Evolutionary conservation across 129 eudicot species (phyloP).

Genomic region (Heracleum sosnowskyi): DNA sequence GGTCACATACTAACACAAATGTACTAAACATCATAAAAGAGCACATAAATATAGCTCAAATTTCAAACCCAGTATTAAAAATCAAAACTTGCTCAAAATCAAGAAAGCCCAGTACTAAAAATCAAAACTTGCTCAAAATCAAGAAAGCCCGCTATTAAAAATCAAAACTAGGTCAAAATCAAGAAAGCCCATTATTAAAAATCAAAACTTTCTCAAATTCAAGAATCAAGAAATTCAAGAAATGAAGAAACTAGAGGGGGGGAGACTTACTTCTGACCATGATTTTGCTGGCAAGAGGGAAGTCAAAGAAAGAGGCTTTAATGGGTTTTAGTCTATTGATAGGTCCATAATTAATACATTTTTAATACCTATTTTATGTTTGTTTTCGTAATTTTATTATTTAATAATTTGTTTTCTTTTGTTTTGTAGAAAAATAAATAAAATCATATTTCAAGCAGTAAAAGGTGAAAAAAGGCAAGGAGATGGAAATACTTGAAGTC

Average conservation of each 20-base stretch:
- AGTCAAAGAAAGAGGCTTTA: slow-evolving; percentile 31
- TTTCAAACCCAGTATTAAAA: not conserved
- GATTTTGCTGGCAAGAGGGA: slow-evolving; percentile 67
- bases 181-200: not conserved
- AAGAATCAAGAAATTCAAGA: too few species aligned
- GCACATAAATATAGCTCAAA: not conserved
- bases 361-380: too few species aligned
- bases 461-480: too few species aligned
- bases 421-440: too few species aligned
- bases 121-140: too few species aligned
- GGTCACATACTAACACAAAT: not conserved
- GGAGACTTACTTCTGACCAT: slow-evolving; percentile 57
- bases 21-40: not conserved
- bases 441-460: too few species aligned
- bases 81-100: not conserved
- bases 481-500: too few species aligned
- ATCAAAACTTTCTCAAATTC: too few species aligned
- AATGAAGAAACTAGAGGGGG: not conserved
- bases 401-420: too few species aligned
- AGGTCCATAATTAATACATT: too few species aligned
- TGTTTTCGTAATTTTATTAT: too few species aligned
- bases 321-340: slow-evolving; percentile 19
- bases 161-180: not conserved
- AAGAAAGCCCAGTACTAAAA: not conserved
- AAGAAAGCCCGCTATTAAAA: not conserved